Conservation (phyloP, 768 basidiomycete species). For the Scleroderma citrinum region DNA sequence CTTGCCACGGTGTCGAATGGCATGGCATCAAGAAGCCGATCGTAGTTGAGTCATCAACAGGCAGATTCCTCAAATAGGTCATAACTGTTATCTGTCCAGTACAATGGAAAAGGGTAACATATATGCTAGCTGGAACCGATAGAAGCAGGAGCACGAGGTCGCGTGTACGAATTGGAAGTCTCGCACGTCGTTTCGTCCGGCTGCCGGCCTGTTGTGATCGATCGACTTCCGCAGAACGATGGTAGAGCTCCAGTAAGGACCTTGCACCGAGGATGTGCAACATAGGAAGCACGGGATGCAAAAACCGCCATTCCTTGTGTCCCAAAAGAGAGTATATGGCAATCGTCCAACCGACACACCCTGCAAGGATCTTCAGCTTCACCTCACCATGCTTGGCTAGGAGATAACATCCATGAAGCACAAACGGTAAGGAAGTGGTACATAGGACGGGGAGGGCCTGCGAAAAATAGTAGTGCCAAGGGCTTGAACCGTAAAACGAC, state of each 20-base stretch:
- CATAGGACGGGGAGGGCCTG: constrained; percentile 85
- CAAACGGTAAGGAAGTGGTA: constrained; percentile 67
- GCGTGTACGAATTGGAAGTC: constrained; percentile 25
- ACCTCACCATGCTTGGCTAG: constrained; percentile 14
- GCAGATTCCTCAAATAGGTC: constrained; percentile 54
- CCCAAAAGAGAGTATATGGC: constrained; percentile 70
- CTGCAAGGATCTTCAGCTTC: constrained; percentile 41
- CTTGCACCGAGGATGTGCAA: constrained; percentile 75
- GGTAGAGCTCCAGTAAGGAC: constrained; percentile 51
- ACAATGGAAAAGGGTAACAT: constrained; percentile 70
- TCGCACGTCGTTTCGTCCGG: neutral
- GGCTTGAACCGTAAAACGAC: constrained; percentile 82
- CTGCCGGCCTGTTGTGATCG: neutral
- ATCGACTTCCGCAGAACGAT: neutral
- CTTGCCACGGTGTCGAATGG: constrained; percentile 91
- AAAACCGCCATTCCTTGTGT: constrained; percentile 98
- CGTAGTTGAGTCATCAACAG: constrained; percentile 43
- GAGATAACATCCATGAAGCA: constrained; percentile 52
- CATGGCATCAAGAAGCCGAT: constrained; percentile 93
- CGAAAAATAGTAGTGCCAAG: constrained; percentile 85
- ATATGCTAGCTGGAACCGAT: constrained; percentile 57
- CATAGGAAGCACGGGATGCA: constrained; percentile 85
- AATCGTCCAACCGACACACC: constrained; percentile 55
- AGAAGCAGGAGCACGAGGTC: constrained; percentile 39
- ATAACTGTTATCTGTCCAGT: constrained; percentile 75